Evolutionary conservation across 441 rosid species (phyloP).

Genomic region (Breynia disticha): DNA sequence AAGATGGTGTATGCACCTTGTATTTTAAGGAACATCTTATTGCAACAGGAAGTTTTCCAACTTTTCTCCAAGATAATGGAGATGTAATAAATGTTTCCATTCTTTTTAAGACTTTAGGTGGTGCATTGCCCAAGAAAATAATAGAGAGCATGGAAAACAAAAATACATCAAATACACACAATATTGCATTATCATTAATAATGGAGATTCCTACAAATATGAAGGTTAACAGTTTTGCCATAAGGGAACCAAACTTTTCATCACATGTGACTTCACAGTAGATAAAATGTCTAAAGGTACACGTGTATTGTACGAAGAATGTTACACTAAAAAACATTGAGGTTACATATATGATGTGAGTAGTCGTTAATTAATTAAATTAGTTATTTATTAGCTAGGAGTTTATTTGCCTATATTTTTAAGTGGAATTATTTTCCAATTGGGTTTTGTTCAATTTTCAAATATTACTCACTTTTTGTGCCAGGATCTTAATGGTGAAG

Average conservation of each 20-base stretch:
- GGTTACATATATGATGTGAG: too few relatives aligned
- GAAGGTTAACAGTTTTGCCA: slow-evolving; percentile 8
- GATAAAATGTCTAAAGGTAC: slow-evolving; percentile 13
- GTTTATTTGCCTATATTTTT: background rate
- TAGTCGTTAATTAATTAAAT: too few relatives aligned
- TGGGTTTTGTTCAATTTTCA: too few relatives aligned
- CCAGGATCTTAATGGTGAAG: background rate
- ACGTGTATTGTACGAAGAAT: slow-evolving; percentile 15
- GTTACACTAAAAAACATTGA: slow-evolving; percentile 10
- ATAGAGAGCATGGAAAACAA: background rate
- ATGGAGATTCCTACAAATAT: slow-evolving; percentile 17
- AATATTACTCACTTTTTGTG: background rate
- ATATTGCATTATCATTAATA: slow-evolving; percentile 10
- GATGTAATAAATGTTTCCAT: background rate
- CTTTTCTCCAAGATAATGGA: slow-evolving; percentile 4
- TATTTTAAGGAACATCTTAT: slow-evolving; percentile 8
- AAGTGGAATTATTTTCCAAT: background rate
- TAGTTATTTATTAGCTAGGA: too few relatives aligned
- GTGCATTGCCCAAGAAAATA: background rate
- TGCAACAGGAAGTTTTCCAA: slow-evolving; percentile 15
- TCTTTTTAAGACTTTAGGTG: background rate
- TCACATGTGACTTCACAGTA: slow-evolving; percentile 14
- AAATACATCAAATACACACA: background rate
- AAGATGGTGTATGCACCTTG: slow-evolving; percentile 15
- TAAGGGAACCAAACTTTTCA: slow-evolving; percentile 4